phyloP scores from a whole-genome alignment of 768 basidiomycete species.

The Boletales sp. region DNA sequence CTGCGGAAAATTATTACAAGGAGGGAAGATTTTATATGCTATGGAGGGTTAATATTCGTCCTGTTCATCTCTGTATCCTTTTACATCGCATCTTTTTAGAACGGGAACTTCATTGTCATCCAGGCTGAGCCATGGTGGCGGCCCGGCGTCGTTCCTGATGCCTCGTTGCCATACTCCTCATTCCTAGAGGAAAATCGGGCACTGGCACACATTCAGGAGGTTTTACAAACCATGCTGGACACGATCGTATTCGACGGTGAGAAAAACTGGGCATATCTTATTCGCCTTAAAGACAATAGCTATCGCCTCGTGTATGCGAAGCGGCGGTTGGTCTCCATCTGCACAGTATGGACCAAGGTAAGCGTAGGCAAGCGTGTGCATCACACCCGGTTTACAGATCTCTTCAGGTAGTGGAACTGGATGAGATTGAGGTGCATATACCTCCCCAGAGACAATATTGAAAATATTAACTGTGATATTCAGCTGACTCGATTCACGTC shows the following conservation, averaged over 20 bases:
- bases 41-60: slow-evolving; percentile 20
- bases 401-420: slow-evolving; percentile 26
- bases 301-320: slow-evolving; percentile 28
- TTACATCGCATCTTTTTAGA: slow-evolving; percentile 11
- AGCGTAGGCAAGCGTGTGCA: background rate
- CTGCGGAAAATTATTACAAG: slow-evolving; percentile 1
- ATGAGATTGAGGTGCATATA: slow-evolving; percentile 27
- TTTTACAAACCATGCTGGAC: slow-evolving; percentile 34
- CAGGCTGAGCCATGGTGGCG: slow-evolving; percentile 31
- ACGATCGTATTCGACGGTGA: slow-evolving; percentile 26
- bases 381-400: slow-evolving; percentile 2
- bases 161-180: background rate
- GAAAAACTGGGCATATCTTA: slow-evolving; percentile 33
- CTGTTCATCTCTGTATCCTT: background rate
- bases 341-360: slow-evolving; percentile 31
- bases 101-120: slow-evolving; percentile 26
- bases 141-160: background rate
- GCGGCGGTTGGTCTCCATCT: slow-evolving; percentile 17
- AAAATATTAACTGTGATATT: background rate
- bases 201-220: slow-evolving; percentile 23
- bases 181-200: slow-evolving; percentile 21
- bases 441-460: background rate
- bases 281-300: slow-evolving; percentile 25
- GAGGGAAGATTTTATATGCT: slow-evolving; percentile 23
- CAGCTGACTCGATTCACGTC: slow-evolving; percentile 25